Evolutionary conservation across 2,329 filamentous ascomycete species (phyloP).

Genomic region (Atkinsonella texensis): DNA sequence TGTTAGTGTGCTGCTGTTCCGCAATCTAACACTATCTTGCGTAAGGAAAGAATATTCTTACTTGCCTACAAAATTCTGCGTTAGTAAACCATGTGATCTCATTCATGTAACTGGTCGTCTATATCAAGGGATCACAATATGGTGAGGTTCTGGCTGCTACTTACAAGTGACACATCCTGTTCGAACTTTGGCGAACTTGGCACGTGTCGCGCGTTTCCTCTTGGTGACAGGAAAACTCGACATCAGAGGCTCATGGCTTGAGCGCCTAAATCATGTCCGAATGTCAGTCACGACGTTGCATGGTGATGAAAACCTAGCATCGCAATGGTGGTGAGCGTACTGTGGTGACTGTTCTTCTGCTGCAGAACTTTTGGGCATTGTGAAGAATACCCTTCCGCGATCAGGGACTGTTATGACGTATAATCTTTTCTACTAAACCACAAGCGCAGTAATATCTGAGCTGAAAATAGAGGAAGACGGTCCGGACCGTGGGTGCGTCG

Average conservation of each 20-base stretch:
- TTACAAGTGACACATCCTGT: conserved; percentile 22
- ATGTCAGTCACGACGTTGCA: not conserved
- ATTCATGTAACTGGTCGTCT: not conserved
- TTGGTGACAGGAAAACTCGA: conserved; percentile 8
- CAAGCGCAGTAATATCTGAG: not conserved
- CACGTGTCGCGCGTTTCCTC: conserved; percentile 11
- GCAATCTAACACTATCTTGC: not conserved
- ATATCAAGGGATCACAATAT: not conserved
- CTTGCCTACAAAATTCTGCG: conserved; percentile 2
- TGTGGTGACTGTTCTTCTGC: conserved; percentile 1
- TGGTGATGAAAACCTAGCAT: not conserved
- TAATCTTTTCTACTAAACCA: not conserved
- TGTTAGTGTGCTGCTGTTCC: conserved; percentile 1
- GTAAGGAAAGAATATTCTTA: not conserved
- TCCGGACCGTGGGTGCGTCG: not conserved
- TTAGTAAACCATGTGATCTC: conserved; percentile 1
- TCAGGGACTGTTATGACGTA: not conserved
- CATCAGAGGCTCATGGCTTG: conserved; percentile 6
- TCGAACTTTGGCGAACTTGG: conserved; percentile 19
- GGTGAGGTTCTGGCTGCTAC: conserved; percentile 5
- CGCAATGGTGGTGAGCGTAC: not conserved
- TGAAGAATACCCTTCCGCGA: not conserved
- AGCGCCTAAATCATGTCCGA: not conserved
- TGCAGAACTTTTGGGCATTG: conserved; percentile 2
- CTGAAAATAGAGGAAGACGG: not conserved